Evolutionary conservation across 2,329 filamentous ascomycete species (phyloP), one percentile per base, ranked within the genome.

Genomic region (Xylaria sp.): DNA sequence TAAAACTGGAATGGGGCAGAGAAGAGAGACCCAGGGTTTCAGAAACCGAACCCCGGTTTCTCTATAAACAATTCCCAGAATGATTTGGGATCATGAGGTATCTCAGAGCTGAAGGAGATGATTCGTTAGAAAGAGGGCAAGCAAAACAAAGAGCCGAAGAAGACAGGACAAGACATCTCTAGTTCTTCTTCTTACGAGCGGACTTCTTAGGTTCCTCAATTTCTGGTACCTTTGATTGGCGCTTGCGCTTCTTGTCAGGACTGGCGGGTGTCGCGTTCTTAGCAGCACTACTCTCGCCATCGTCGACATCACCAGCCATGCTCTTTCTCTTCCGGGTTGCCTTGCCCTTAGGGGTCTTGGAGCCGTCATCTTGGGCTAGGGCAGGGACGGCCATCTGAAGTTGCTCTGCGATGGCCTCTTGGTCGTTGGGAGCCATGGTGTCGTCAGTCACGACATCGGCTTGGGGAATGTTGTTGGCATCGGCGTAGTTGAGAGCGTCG

Each of bases 241-340:
- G 82, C 80, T 89, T 86, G 74, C 88, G 84, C 86, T 90, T 91
- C 84, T 89, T 88, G 72, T 88, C 88, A 36, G 88, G 87, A 78
- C 86, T 89, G 65, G 83, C 83, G 31, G 85, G 83, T 36, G 82
- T 82, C 36, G 80, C 78, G 62, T 73, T 79, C 76, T 79, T 79
- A 76, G 72, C 75, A 33, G 75, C 76, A 31, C 81, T 79, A 51
- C 80, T 77, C 74, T 83, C 80, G 76, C 80, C 72, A 75, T 83
- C 83, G 62, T 82, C 81, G 18, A 83, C 82, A n/a, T 83, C 84
- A 39, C 81, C 82, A 6, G 81, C 81, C 33, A 83, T 82, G 23
- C 83, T 84, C 86, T 89, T 89, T 71, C 86, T 85, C 85, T 88
- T 88, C 70, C 87, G 85, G 33, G 83, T 81, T 31, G 80, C 77